Conservation (phyloP, 1,139 yeast genomes). For the Pichia sp. region DNA sequence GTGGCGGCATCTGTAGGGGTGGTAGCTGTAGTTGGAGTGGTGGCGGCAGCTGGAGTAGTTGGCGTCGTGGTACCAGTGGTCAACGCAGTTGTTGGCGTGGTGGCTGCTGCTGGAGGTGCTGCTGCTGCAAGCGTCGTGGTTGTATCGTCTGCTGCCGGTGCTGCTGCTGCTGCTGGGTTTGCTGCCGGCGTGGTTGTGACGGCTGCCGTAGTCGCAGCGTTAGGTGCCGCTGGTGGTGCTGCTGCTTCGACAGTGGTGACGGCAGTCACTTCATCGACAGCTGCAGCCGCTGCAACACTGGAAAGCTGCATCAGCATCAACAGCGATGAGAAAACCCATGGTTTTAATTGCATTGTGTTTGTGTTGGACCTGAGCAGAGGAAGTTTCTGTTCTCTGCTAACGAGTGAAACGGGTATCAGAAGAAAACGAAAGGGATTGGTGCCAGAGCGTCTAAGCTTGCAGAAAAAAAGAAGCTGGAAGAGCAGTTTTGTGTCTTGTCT, state of each 20-base stretch:
- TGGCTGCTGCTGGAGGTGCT: background rate
- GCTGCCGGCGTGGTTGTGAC: background rate
- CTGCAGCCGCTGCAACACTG: constrained; percentile 1
- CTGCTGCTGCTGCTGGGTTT: background rate
- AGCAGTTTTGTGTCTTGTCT: background rate
- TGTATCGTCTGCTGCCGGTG: background rate
- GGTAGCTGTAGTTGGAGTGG: background rate
- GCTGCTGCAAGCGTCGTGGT: background rate
- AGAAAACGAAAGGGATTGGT: background rate
- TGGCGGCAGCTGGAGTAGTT: no score
- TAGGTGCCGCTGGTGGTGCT: background rate
- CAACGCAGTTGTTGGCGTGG: background rate
- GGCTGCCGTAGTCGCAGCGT: background rate
- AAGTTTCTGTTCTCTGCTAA: background rate
- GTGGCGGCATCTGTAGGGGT: constrained; percentile 1
- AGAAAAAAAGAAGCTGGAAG: background rate
- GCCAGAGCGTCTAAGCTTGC: background rate
- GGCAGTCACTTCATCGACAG: background rate
- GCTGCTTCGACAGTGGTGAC: background rate
- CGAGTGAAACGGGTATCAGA: background rate
- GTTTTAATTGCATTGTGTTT: constrained; percentile 5
- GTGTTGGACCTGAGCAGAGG: background rate
- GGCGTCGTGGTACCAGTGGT: background rate
- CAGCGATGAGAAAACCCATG: constrained; percentile 1
- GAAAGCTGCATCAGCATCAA: constrained; percentile 4